Conservation (phyloP, 164 flowering plant species). For the Magnolia kwangsiensis region DNA sequence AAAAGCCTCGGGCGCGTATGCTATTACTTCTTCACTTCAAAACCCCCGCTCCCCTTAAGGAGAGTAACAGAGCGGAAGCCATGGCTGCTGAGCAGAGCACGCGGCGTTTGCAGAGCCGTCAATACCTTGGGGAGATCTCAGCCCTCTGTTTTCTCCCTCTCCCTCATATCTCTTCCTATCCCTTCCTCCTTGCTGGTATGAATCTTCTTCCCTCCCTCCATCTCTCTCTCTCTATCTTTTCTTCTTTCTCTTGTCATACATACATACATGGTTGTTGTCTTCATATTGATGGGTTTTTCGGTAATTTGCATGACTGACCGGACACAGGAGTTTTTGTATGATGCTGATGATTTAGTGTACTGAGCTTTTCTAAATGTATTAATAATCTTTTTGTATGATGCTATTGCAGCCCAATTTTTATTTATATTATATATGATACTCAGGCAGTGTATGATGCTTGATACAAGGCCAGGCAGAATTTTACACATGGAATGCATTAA, state of each 20-base stretch:
- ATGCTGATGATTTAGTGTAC: too few relatives aligned
- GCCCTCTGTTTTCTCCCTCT: constrained; percentile 75
- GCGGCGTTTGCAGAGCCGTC: constrained; percentile 42
- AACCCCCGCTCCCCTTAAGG: too few relatives aligned
- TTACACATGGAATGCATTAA: too few relatives aligned
- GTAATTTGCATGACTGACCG: background rate
- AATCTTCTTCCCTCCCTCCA: background rate
- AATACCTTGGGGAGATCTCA: constrained; percentile 87
- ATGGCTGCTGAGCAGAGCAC: constrained; percentile 7
- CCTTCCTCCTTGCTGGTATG: constrained; percentile 75
- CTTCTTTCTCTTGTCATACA: background rate
- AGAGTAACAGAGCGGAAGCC: background rate
- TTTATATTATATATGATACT: too few relatives aligned
- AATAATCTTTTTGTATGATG: background rate
- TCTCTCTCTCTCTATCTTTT: background rate
- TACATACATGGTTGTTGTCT: background rate
- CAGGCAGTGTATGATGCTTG: too few relatives aligned
- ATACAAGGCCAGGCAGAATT: too few relatives aligned
- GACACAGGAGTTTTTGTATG: too few relatives aligned
- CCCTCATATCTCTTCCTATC: constrained; percentile 52
- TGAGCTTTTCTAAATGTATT: background rate
- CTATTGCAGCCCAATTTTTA: background rate
- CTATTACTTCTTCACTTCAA: too few relatives aligned
- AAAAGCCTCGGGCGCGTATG: too few relatives aligned
- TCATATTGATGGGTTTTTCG: background rate